Percentiles rank a stretch among this genome's conserved stretches.
Conservation (phyloP, 352 stramenopile genomes). For the Phytopythium kandeliae region DNA sequence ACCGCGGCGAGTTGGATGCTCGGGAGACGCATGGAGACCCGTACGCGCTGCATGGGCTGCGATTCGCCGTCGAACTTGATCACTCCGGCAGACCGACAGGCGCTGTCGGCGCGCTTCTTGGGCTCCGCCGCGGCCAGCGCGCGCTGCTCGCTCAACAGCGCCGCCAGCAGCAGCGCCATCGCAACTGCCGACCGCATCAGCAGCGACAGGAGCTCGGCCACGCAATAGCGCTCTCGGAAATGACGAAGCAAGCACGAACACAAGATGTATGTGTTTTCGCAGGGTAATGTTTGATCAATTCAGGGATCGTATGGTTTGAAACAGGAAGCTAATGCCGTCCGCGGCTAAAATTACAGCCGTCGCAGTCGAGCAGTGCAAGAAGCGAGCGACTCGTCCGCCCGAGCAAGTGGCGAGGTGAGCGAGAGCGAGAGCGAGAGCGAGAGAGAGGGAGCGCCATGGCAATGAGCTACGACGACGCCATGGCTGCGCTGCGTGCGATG, state of each 20-base stretch:
- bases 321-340: too few species aligned
- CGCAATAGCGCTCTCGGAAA: too few species aligned
- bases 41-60: slow-evolving; percentile 61
- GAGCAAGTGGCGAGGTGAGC: too few species aligned
- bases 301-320: too few species aligned
- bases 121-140: slow-evolving; percentile 19
- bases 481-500: slow-evolving; percentile 61
- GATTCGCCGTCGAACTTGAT: slow-evolving; percentile 66
- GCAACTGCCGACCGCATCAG: slow-evolving; percentile 11
- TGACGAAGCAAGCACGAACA: too few species aligned
- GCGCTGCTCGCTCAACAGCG: slow-evolving; percentile 9
- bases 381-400: too few species aligned
- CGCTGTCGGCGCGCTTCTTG: slow-evolving; percentile 22
- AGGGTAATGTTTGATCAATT: too few species aligned
- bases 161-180: slow-evolving; percentile 14
- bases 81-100: slow-evolving; percentile 51
- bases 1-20: too few species aligned
- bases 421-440: not conserved
- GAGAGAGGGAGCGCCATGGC: slow-evolving; percentile 25
- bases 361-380: too few species aligned
- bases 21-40: slow-evolving; percentile 1
- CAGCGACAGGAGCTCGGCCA: slow-evolving; percentile 3
- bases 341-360: too few species aligned
- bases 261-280: too few species aligned
- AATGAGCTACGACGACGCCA: slow-evolving; percentile 50